Conservation (phyloP, 306 rosid genomes). For the Prunus davidiana region DNA sequence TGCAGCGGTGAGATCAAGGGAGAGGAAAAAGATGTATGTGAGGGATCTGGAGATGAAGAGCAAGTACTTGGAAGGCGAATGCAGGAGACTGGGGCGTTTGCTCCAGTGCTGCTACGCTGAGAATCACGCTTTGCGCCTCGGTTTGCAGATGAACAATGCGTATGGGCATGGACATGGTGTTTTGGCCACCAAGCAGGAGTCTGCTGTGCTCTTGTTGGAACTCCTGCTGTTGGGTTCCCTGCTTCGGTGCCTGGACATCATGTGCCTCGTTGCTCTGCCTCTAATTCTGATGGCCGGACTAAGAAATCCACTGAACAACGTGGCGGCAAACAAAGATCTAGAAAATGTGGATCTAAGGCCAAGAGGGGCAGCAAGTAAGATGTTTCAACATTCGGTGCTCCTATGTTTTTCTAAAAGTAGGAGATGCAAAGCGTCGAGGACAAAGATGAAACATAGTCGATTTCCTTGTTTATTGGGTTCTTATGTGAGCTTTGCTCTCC, state of each 20-base stretch:
- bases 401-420: constrained; percentile 51
- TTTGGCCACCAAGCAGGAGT: constrained; percentile 87
- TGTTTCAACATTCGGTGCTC: constrained; percentile 15
- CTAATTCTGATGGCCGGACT: constrained; percentile 31
- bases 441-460: constrained; percentile 54
- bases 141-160: constrained; percentile 58
- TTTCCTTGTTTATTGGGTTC: constrained; percentile 6
- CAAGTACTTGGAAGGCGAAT: constrained; percentile 83
- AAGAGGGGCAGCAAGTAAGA: constrained; percentile 47
- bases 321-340: constrained; percentile 39
- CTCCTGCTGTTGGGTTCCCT: constrained; percentile 99
- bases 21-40: constrained; percentile 77
- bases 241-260: constrained; percentile 87
- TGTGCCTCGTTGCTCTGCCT: constrained; percentile 57
- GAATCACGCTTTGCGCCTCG: constrained; percentile 74
- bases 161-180: constrained; percentile 38
- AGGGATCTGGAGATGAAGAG: constrained; percentile 75
- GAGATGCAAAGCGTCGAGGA: constrained; percentile 68
- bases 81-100: constrained; percentile 78
- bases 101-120: constrained; percentile 84
- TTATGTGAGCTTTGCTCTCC: neutral
- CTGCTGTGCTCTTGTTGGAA: constrained; percentile 99
- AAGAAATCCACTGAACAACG: constrained; percentile 32
- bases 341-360: constrained; percentile 49
- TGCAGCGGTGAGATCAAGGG: constrained; percentile 85